Percentiles rank a stretch among this genome's conserved stretches.
These are phyloP conservation scores for Ceratocystis cacaofunesta DNA, from an alignment of 2,329 filamentous ascomycete genomes.

Conservation along the genomic window DNA sequence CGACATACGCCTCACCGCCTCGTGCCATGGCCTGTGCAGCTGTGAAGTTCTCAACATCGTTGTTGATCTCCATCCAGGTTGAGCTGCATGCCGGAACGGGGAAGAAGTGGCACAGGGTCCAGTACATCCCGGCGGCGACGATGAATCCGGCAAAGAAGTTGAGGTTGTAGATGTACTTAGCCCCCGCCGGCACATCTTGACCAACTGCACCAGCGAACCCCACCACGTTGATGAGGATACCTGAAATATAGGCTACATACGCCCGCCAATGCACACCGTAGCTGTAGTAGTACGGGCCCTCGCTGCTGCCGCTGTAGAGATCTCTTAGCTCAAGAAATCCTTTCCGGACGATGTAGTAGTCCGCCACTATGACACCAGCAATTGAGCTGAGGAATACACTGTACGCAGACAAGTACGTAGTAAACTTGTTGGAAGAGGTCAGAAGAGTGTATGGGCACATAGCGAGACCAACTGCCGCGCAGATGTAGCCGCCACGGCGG, in stretches of 20 bases:
- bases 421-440: conserved; percentile 63
- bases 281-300: conserved; percentile 58
- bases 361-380: conserved; percentile 74
- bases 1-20: conserved; percentile 27
- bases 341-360: conserved; percentile 75
- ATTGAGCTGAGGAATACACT: conserved; percentile 89
- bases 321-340: conserved; percentile 68
- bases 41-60: conserved; percentile 41
- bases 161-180: conserved; percentile 74
- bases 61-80: conserved; percentile 62
- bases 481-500: conserved; percentile 74
- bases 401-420: conserved; percentile 81
- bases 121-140: conserved; percentile 54
- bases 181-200: conserved; percentile 53
- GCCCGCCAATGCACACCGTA: conserved; percentile 69
- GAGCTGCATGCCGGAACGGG: conserved; percentile 63
- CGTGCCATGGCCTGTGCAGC: conserved; percentile 28
- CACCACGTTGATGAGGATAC: conserved; percentile 80
- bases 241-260: conserved; percentile 66
- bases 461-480: conserved; percentile 60
- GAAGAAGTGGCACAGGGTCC: conserved; percentile 48
- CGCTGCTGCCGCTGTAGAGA: conserved; percentile 57
- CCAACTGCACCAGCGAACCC: conserved; percentile 78
- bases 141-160: conserved; percentile 84
- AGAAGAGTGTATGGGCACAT: conserved; percentile 83